Evolutionary conservation across 768 basidiomycete genomes (phyloP).

Genomic region (Rhizopogon vulgaris): DNA sequence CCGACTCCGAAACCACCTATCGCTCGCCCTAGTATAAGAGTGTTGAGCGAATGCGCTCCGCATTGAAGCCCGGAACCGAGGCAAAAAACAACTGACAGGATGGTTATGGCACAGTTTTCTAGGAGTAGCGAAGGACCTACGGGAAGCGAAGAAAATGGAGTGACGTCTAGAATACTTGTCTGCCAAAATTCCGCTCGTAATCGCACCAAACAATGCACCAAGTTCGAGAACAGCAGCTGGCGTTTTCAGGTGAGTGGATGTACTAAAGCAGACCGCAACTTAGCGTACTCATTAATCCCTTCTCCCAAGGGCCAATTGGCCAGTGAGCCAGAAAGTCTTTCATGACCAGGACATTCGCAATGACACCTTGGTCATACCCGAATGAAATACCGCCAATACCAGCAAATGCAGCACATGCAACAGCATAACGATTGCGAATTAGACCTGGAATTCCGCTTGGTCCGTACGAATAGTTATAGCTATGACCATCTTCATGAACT

Average conservation of each 20-base stretch:
- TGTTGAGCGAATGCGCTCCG: conserved; percentile 45
- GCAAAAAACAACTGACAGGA: conserved; percentile 53
- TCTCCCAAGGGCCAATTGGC: conserved; percentile 67
- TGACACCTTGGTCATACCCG: conserved; percentile 83
- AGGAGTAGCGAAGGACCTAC: conserved; percentile 32
- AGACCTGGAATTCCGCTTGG: conserved; percentile 64
- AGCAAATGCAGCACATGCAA: conserved; percentile 67
- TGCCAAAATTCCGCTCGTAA: conserved; percentile 59
- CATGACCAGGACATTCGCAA: conserved; percentile 85
- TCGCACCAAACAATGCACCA: conserved; percentile 72
- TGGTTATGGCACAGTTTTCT: not conserved
- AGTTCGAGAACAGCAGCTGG: conserved; percentile 74
- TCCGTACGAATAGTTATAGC: conserved; percentile 69
- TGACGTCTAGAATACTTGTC: conserved; percentile 62
- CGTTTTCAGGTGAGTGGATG: not conserved
- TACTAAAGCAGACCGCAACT: not conserved
- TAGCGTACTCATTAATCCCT: conserved; percentile 68
- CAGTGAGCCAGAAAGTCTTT: conserved; percentile 61
- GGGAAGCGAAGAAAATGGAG: conserved; percentile 62
- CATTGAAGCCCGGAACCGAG: conserved; percentile 68
- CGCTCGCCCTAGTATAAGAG: conserved; percentile 64
- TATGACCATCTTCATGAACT: conserved; percentile 14
- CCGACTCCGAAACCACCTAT: conserved; percentile 82
- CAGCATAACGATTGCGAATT: conserved; percentile 55
- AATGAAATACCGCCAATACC: conserved; percentile 75